Base-by-base conservation (phyloP, 2,329 filamentous ascomycete species). In the Juglanconis oblonga region DNA sequence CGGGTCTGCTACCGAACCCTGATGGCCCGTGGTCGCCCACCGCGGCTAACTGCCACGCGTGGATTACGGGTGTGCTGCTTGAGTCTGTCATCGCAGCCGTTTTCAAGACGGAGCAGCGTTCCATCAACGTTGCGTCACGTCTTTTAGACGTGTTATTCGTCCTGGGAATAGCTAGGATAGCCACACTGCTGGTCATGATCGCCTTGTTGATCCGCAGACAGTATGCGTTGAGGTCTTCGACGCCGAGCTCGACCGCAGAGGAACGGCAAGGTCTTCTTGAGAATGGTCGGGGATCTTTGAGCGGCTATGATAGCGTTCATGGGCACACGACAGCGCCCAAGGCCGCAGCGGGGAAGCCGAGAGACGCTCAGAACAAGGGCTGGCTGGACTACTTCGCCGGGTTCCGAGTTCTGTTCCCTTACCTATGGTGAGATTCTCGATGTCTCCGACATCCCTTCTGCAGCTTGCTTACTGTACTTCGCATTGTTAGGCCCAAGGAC, bases 371-470 rank as follows among this genome's bases (percentile, higher is more conserved):
- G 49, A 69, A 72, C 33, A 70, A 72, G 2, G 71, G 76, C 3
- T 80, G 77, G 78, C 67, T 79, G 9, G 77, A 79, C 62, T 80
- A 80, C 61, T 71, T 80, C 62, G 71, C 75, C 11, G 78, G 78
- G 0, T 80, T 79, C 63, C 65, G 71, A 13, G 71, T 77, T 9
- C 68, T 80, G 5, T 79, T 80, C 36, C 77, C 78, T 2, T 80
- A 78, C 48, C 67, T 80, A 1, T 80, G 78, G 77, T 62, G 52
- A 38, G 57, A 9, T 7, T 4, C 2, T 2, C 35, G 8, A 4
- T 4, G 2, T 8, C 4, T 4, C 1, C 14, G 74, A 24, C 66
- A 17, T 4, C 42, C 17, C 6, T 14, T 1, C n/a, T 36, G 17
- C 14, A 8, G 11, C 11, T 24, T 31, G 3, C 9, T 36, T 24